A percentile compares a stretch with the other conserved stretches of the same genome.
Conservation (phyloP, 106 monocot species). For the Dendrobium officinale region DNA sequence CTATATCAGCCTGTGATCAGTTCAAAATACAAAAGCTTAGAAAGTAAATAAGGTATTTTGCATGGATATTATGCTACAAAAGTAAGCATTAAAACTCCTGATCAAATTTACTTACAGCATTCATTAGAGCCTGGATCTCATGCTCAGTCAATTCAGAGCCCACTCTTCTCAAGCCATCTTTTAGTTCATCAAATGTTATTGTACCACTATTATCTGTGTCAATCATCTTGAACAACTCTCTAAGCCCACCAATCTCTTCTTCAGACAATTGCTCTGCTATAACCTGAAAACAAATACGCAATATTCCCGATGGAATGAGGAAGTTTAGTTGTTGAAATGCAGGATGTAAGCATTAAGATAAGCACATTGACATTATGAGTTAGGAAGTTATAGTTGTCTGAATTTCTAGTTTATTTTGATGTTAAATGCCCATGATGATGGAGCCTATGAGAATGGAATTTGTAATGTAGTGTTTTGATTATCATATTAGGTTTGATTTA, state of each 20-base stretch:
- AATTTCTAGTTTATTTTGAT: too few species aligned
- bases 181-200: constrained; percentile 77
- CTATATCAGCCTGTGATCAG: constrained; percentile 72
- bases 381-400: too few species aligned
- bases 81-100: background rate
- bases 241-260: constrained; percentile 88
- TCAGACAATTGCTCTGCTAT: constrained; percentile 89
- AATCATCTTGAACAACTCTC: constrained; percentile 70
- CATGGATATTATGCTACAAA: background rate
- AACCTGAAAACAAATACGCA: constrained; percentile 34
- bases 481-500: too few species aligned
- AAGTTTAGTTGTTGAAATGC: background rate
- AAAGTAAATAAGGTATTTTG: background rate
- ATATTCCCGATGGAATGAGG: background rate
- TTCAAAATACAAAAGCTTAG: background rate
- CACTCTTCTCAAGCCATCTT: constrained; percentile 60
- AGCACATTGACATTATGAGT: background rate
- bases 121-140: constrained; percentile 69
- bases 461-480: too few species aligned
- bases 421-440: too few species aligned
- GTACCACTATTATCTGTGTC: constrained; percentile 78
- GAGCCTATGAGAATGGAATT: too few species aligned
- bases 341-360: background rate
- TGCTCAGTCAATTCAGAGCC: constrained; percentile 55
- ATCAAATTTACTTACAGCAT: constrained; percentile 37